Base-by-base conservation (phyloP, 176 grass and related monocot species). In the Oryza australiensis region DNA sequence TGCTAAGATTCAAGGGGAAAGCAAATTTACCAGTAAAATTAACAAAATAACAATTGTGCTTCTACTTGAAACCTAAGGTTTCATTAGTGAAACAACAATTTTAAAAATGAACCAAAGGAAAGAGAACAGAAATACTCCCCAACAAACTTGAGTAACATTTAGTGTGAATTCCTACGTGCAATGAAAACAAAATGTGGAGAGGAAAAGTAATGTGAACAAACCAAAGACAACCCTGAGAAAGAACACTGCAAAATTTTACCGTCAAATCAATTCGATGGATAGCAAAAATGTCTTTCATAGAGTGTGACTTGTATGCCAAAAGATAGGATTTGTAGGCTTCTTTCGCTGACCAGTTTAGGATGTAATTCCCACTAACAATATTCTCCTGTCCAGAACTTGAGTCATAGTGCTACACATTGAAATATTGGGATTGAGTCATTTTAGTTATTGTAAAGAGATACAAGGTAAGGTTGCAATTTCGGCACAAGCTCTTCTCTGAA, bases 281-380 rank as follows among this genome's bases (percentile, higher is more conserved):
- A 78, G 94, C 89, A 62, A 98, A 98, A 81, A 98, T 92, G 74
- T 88, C 86, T 80, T 93, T 94, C 95, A 98, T 91, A 28, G 90
- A 89, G 74, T 98, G 95, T 55, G 95, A 98, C 49, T 95, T 92
- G 64, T 98, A 95, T n/a, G 95, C 74, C 51, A 93, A 83, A 76
- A 98, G 83, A 4, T 98, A 98, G 67, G 95, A 93, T 67, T 82
- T 91, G 71, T 95, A 98, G 15, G 95, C 95, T 83, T 98, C 95
- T 86, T 95, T 95, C 5, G 95, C 92, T 68, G 95, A 98, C 20
- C 91, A 86, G 46, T 87, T 84, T 43, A 98, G 74, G 85, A 88
- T 94, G 84, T 95, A 98, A 53, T 98, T 98, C 62, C 89, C 90
- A 9, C 83, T 78, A 42, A 91, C 87, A 78, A 97, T 91, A 26